Base-by-base conservation (phyloP, 352 stramenopile species). In the Globisporangium iwayamae region DNA sequence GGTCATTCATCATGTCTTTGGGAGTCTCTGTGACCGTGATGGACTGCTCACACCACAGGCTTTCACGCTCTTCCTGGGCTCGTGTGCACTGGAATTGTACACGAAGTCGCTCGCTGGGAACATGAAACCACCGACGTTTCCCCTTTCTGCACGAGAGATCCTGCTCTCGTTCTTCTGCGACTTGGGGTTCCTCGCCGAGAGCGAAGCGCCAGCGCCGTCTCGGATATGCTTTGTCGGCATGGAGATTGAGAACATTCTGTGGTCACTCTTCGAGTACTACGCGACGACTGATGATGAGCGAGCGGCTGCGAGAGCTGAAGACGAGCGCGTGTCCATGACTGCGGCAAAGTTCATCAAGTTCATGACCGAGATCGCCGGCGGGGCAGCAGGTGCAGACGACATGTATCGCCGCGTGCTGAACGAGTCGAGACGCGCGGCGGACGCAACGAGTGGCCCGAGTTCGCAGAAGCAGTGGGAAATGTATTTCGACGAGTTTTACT, bases 241-340 rank as follows among this genome's bases (percentile, higher is more conserved):
- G 18, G 82, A 93, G 28, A 75, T 90, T 16, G 80, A 93, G 63
- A 74, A 60, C 20, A 81, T 93, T 14, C 63, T 91, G 11, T 93
- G 82, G 82, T 79, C 82, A n/a, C 77, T 93, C 8, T 91, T 91
- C 57, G 80, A 91, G 56, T 93, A 93, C 68, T 90, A 91, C 56
- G 68, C 81, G 8, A 68, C 70, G 9, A 68, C 70, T 20, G 60
- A 65, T 4, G 67, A 66, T 2, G 14, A 3, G 1, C 28, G 14
- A 14, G 34, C 48, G 32, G 16, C 30, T 14, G 20, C 28, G 25
- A 22, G 56, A 48, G 60, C 25, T 41, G 67, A 86, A 3, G 67
- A 79, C 22, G 55, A 65, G 11, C 62, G 83, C 22, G 67, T 91
- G 6, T 65, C 66, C 10, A 89, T 92, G 76, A 86, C 73, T 30